Conservation (phyloP, 2,329 filamentous ascomycete species). For the Penicillium sp. region DNA sequence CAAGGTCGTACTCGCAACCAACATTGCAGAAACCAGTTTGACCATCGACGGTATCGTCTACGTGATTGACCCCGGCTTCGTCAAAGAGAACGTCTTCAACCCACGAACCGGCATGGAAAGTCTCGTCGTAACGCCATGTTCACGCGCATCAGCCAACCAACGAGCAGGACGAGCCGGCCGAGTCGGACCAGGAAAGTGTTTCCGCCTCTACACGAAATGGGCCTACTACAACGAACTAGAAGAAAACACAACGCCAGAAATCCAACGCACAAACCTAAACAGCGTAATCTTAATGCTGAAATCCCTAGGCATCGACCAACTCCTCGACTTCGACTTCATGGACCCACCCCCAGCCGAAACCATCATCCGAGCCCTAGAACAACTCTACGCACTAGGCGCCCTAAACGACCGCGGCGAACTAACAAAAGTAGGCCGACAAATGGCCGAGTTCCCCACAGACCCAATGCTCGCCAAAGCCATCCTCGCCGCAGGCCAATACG, state of each 20-base stretch:
- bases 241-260: slow-evolving; percentile 88
- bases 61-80: slow-evolving; percentile 92
- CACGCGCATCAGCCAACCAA: slow-evolving; percentile 89
- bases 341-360: slow-evolving; percentile 89
- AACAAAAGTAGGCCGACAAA: slow-evolving; percentile 88
- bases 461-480: slow-evolving; percentile 90
- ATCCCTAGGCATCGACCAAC: slow-evolving; percentile 85
- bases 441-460: slow-evolving; percentile 93
- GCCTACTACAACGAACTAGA: slow-evolving; percentile 95
- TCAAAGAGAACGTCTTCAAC: slow-evolving; percentile 95
- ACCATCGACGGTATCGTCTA: slow-evolving; percentile 97
- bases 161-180: slow-evolving; percentile 90
- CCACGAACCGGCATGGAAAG: slow-evolving; percentile 91
- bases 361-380: slow-evolving; percentile 84
- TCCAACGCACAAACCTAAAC: slow-evolving; percentile 86
- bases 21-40: slow-evolving; percentile 94
- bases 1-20: slow-evolving; percentile 93
- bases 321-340: slow-evolving; percentile 95
- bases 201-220: slow-evolving; percentile 90
- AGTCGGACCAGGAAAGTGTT: slow-evolving; percentile 90
- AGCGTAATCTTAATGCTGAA: slow-evolving; percentile 84
- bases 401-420: slow-evolving; percentile 87
- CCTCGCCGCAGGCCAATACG: slow-evolving; percentile 83
- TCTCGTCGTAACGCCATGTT: slow-evolving; percentile 87
- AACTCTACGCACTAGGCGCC: slow-evolving; percentile 87